Percentiles rank a stretch among this genome's conserved stretches.
Conservation (phyloP, 768 basidiomycete species). For the Trametes elegans region DNA sequence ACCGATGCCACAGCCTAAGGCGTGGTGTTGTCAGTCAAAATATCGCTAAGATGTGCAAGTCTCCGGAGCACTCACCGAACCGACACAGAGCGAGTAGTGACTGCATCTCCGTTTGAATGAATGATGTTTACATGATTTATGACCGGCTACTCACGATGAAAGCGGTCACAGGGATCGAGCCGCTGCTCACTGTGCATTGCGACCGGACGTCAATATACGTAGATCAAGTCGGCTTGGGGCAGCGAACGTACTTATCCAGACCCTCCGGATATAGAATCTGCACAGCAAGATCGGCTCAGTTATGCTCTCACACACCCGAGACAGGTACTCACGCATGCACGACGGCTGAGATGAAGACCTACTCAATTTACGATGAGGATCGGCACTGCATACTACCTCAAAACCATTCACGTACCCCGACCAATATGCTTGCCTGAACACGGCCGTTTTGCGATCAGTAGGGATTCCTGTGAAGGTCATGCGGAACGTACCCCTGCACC, state of each 20-base stretch:
- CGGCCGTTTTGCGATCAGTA: no score
- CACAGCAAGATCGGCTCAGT: no score
- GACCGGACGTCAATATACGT: neutral
- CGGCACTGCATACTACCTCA: no score
- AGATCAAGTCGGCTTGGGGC: neutral
- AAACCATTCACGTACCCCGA: neutral
- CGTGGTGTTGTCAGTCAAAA: neutral
- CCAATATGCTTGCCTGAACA: neutral
- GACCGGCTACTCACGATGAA: neutral
- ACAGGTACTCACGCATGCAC: constrained; percentile 8
- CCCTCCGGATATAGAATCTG: constrained; percentile 5
- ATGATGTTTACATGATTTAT: neutral
- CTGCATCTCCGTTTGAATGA: neutral
- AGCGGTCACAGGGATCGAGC: neutral
- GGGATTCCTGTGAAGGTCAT: no score
- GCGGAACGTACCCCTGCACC: neutral
- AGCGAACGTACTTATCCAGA: constrained; percentile 1
- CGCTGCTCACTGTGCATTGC: neutral
- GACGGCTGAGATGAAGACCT: constrained; percentile 2
- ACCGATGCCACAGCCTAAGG: constrained; percentile 1
- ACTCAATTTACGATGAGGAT: no score
- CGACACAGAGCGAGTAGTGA: neutral
- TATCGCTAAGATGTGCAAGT: neutral
- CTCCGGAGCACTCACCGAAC: neutral
- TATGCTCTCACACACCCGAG: no score